Evolutionary conservation across 176 grass and related monocot species (phyloP), one percentile per base, ranked within the genome.

Genomic region (Otatea glauca): DNA sequence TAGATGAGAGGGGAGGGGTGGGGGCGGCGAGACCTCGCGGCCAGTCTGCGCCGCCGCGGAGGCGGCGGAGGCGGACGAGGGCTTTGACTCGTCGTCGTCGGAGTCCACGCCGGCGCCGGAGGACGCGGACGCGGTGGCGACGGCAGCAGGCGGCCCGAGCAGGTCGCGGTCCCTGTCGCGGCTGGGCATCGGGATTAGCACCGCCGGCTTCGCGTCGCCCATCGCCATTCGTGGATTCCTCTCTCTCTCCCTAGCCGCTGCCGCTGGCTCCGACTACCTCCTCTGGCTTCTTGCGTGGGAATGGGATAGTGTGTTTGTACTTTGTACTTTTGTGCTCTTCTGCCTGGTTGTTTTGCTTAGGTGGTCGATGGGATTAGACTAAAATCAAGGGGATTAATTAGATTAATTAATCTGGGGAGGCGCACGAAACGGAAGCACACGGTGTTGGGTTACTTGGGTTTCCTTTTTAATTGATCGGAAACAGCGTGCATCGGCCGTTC

Each of bases 111-210:
- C 84, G 45, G 58, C 67, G 58, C 70, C 72, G 41, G 68, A 53
- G 47, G 78, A 85, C 1, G 88, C 32, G 17, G 63, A 76, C 71
- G 63, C 77, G 18, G 83, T 0, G 34, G 83, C 64, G 21, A 13
- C 72, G 64, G 77, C 77, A 35, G 54, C 37, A 17, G 88, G 54
- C 88, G 83, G 35, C 32, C 90, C 89, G 69, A 88, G 88, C 63
- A 76, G 86, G 74, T 88, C 88, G 25, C 84, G 75, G 72, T 92
- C 90, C 17, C 88, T 82, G 70, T 88, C 91, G 47, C 92, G 75
- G 56, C 63, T 76, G 38, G 60, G 70, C 86, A 88, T 88, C 58
- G 82, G 82, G 63, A 86, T 76, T 10, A 80, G 74, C 86, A 82
- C 82, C 50, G 81, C 85, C 35, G 85, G 86, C 88, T 72, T 88